Conservation (phyloP, 2,329 filamentous ascomycete species). For the Achaetomium macrosporum region DNA sequence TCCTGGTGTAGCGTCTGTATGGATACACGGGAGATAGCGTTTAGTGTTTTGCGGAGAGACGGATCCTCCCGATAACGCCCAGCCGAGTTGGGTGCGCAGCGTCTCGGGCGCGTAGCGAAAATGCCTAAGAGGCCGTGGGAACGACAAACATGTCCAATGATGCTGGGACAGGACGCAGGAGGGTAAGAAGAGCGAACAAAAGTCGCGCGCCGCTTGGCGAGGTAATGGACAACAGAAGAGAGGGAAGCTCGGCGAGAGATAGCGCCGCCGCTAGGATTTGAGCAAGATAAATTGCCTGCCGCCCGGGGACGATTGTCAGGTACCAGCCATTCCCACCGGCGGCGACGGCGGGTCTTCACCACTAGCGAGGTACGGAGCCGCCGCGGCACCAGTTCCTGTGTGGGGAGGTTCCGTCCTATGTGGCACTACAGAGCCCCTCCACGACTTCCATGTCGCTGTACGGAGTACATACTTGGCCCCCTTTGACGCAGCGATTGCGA, state of each 20-base stretch:
- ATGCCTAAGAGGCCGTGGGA: background rate
- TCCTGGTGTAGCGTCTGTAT: conserved; percentile 1
- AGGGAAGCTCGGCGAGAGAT: conserved; percentile 19
- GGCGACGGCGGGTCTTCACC: conserved; percentile 15
- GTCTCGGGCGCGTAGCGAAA: background rate
- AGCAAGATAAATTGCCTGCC: conserved; percentile 26
- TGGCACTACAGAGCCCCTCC: conserved; percentile 18
- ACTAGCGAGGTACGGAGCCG: conserved; percentile 23
- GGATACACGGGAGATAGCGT: conserved; percentile 23
- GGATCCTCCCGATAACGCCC: conserved; percentile 14
- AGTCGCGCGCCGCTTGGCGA: conserved; percentile 4
- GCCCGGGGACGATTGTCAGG: background rate
- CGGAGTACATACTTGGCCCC: conserved; percentile 17
- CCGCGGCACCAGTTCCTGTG: conserved; percentile 7
- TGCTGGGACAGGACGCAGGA: background rate
- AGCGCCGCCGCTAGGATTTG: conserved; percentile 23
- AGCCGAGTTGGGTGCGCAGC: background rate
- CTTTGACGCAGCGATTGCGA: conserved; percentile 17
- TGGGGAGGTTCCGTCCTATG: conserved; percentile 23
- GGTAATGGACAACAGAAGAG: conserved; percentile 9
- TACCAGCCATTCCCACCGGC: conserved; percentile 19
- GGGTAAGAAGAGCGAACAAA: conserved; percentile 2
- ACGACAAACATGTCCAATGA: background rate
- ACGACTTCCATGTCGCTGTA: conserved; percentile 10
- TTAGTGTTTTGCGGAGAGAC: conserved; percentile 7